Evolutionary conservation across 2,329 filamentous ascomycete genomes (phyloP).

Genomic region (Cryoendolithus antarcticus): DNA sequence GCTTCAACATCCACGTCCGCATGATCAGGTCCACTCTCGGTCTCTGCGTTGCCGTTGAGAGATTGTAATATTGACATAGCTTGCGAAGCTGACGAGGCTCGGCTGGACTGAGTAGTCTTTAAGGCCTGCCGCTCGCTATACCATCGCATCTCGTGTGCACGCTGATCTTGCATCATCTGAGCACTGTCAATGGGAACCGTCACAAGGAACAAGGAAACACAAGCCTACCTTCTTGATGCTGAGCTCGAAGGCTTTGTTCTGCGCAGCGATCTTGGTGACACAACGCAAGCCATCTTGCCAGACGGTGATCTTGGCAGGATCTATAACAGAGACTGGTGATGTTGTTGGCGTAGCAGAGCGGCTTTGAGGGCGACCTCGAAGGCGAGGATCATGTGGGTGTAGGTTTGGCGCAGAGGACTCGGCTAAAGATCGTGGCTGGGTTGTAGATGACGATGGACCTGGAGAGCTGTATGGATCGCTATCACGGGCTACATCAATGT

Average conservation of each 20-base stretch:
- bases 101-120: slow-evolving; percentile 20
- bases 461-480: neutral
- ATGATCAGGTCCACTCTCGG: no score
- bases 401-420: neutral
- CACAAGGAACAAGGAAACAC: slow-evolving; percentile 1
- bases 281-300: slow-evolving; percentile 36
- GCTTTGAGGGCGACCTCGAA: slow-evolving; percentile 10
- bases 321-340: slow-evolving; percentile 17
- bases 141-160: slow-evolving; percentile 51
- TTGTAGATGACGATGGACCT: no score
- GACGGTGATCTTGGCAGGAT: slow-evolving; percentile 36
- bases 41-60: slow-evolving; percentile 6
- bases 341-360: slow-evolving; percentile 7
- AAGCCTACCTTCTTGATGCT: slow-evolving; percentile 28
- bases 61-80: slow-evolving; percentile 21
- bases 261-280: slow-evolving; percentile 33
- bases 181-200: slow-evolving; percentile 13
- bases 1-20: slow-evolving; percentile 3
- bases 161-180: slow-evolving; percentile 50
- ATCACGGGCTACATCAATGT: neutral
- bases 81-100: slow-evolving; percentile 17
- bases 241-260: slow-evolving; percentile 30
- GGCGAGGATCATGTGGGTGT: slow-evolving; percentile 3
- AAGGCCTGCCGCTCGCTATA: slow-evolving; percentile 22
- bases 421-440: no score